Base-by-base conservation (phyloP, 495 filamentous ascomycete species). In the Aspergillus biplanus region DNA sequence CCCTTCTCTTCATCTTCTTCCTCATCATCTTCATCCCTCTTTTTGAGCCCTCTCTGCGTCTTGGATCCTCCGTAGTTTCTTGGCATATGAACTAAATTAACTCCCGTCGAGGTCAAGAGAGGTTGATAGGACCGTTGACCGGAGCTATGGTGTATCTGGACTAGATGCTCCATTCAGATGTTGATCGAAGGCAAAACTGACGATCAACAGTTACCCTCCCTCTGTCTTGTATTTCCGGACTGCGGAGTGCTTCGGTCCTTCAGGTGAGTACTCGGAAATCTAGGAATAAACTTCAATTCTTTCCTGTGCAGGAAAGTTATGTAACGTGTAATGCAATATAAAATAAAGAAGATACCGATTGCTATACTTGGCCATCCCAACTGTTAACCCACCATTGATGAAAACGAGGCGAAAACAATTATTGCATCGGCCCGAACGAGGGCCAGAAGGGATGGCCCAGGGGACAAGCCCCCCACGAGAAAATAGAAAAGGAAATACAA, bases 81-180 rank as follows among this genome's bases (percentile, higher is more conserved):
- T 62, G 57, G 61, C 60, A 52, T 50, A 32, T 31, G 18, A 56
- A 57, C 59, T 42, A 63, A 53, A 49, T 57, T 27, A 46, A 48
- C 27, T 49, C 33, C 50, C 46, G 56, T 52, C 35, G 12, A 16
- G 52, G 48, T 39, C 16, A 53, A 21, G 58, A 54, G n/a, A 33
- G 50, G 50, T 50, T 61, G 58, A 61, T 61, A 61, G 50, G 49
- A 44, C 18, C 33, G 16, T 18, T n/a, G 13, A 16, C 44, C 21
- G 21, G 16, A 35, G 34, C 58, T 52, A 54, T 33, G 13, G 27
- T 47, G 15, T 49, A 27, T 61, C 50, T 56, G 33, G 53, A 56
- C 52, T 54, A 54, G 52, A 32, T 34, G 52, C 52, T 54, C 3
- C 13, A 34, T 5, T 9, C 13, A 50, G 18, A 9, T 15, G 48